Evolutionary conservation across 2,329 filamentous ascomycete species (phyloP).

Genomic region (Exophiala phaeomuriformis): DNA sequence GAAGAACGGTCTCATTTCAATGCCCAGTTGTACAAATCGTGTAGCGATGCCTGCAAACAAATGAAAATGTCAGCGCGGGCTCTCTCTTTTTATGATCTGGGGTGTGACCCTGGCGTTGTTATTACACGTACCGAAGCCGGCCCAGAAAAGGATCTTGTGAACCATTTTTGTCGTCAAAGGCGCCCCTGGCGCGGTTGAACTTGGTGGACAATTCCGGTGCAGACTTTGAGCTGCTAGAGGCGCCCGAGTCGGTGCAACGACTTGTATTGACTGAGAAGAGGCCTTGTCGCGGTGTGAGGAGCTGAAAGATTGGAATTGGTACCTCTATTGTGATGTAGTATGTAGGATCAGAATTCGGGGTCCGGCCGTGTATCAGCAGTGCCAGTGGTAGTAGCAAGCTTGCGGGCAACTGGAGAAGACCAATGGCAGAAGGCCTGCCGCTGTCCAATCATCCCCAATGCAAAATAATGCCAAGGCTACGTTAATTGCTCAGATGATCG

Average conservation of each 20-base stretch:
- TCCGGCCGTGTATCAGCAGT: background rate
- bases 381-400: background rate
- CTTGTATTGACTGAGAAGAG: background rate
- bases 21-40: slow-evolving; percentile 92
- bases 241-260: background rate
- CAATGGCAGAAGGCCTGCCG: background rate
- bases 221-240: slow-evolving; percentile 1
- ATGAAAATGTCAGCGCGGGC: slow-evolving; percentile 5
- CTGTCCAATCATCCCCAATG: background rate
- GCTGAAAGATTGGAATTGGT: background rate
- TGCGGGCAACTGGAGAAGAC: background rate
- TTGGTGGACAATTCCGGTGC: slow-evolving; percentile 6
- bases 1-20: slow-evolving; percentile 96
- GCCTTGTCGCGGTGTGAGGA: slow-evolving; percentile 2
- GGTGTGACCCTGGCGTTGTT: too few species aligned
- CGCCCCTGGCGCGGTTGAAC: slow-evolving; percentile 11
- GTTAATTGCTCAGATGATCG: background rate
- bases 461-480: background rate
- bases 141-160: slow-evolving; percentile 48
- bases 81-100: too few species aligned
- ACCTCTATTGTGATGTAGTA: background rate
- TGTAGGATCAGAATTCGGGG: too few species aligned
- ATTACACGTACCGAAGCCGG: slow-evolving; percentile 69
- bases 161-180: slow-evolving; percentile 35
- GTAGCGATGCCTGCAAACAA: slow-evolving; percentile 67